These are phyloP conservation scores for Poa pratensis DNA, from an alignment of 176 grass and related monocot species.

Conservation along the genomic window DNA sequence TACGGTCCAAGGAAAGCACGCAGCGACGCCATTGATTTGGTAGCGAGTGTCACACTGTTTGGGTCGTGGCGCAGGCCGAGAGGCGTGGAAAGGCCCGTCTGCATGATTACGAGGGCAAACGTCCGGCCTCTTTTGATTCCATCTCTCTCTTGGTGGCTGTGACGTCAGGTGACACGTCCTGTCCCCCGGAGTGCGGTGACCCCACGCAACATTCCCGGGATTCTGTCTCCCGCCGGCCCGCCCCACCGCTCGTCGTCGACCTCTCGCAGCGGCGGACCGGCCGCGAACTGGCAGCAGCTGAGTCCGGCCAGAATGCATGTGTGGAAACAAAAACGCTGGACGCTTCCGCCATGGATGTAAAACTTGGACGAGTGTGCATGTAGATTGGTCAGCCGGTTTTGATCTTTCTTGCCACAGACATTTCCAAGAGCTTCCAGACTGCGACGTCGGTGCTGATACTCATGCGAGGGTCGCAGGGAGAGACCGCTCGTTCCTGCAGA, in stretches of 20 bases:
- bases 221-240: slow-evolving; percentile 33
- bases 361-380: too few species aligned
- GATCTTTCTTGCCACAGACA: neutral
- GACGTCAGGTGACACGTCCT: slow-evolving; percentile 62
- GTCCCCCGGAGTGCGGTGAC: slow-evolving; percentile 41
- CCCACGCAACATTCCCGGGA: slow-evolving; percentile 51
- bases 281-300: neutral
- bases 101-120: slow-evolving; percentile 38
- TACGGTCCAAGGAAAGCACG: neutral
- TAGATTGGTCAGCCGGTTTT: neutral
- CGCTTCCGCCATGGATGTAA: too few species aligned
- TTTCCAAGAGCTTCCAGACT: neutral
- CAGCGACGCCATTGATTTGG: neutral
- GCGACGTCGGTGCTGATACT: neutral
- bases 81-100: slow-evolving; percentile 18
- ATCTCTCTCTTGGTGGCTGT: neutral
- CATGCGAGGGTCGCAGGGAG: neutral
- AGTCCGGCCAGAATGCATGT: neutral
- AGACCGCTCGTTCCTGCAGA: neutral
- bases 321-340: too few species aligned
- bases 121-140: slow-evolving; percentile 22
- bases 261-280: slow-evolving; percentile 6
- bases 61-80: slow-evolving; percentile 32
- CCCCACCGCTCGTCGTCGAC: slow-evolving; percentile 5
- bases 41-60: slow-evolving; percentile 13